Percentiles rank a stretch among this genome's conserved stretches.
phyloP scores from a whole-genome alignment of 345 rosid genomes.

The Lepidium aucheri region DNA sequence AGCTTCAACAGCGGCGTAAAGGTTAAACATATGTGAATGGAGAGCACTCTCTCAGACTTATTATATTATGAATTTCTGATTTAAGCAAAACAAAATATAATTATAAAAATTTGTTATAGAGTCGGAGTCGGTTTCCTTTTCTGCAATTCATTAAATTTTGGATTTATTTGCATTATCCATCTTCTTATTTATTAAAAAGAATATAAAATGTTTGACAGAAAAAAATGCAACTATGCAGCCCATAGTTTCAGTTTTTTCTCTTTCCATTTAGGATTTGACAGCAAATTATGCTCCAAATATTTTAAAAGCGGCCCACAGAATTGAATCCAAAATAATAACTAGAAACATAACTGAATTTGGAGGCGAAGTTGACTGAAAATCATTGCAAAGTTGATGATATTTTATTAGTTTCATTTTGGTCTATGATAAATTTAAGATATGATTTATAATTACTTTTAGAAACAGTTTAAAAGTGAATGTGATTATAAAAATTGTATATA shows the following conservation, averaged over 20 bases:
- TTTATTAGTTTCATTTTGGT: no score
- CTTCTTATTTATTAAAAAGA: not conserved
- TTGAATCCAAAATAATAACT: not conserved
- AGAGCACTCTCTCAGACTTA: no score
- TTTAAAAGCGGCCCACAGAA: slow-evolving; percentile 5
- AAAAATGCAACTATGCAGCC: not conserved
- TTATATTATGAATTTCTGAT: no score
- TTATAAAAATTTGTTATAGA: not conserved
- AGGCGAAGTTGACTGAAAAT: not conserved
- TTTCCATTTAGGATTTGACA: not conserved
- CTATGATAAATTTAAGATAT: no score
- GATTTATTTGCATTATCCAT: not conserved
- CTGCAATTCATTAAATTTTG: not conserved
- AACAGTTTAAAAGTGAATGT: no score
- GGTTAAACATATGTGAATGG: no score
- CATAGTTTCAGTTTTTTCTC: not conserved
- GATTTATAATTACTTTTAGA: no score
- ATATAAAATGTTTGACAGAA: not conserved
- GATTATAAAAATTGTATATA: no score
- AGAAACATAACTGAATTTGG: not conserved
- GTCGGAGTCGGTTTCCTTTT: not conserved
- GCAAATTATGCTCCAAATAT: not conserved
- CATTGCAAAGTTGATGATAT: not conserved
- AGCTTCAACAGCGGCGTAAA: no score
- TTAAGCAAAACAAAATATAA: no score